Evolutionary conservation across 495 filamentous ascomycete species (phyloP).

Genomic region (Echria macrotheca): DNA sequence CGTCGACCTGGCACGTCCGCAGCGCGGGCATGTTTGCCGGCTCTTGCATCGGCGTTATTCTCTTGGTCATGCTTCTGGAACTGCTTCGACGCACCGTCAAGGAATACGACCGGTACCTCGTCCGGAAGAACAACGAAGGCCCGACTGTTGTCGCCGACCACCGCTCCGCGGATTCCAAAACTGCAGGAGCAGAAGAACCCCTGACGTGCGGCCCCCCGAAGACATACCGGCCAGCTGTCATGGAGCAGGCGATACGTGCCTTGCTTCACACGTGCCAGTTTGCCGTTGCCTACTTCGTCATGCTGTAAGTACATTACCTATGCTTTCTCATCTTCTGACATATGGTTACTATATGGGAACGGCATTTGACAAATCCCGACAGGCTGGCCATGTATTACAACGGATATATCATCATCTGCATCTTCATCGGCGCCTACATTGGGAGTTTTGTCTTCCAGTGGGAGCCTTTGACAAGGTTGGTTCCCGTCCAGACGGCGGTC

Average conservation of each 20-base stretch:
- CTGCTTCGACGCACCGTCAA: constrained; percentile 53
- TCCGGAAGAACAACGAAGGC: constrained; percentile 31
- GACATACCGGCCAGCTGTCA: constrained; percentile 42
- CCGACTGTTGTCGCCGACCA: background rate
- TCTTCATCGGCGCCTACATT: constrained; percentile 59
- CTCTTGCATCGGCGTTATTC: constrained; percentile 63
- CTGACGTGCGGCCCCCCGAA: background rate
- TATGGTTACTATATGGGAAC: too few species aligned
- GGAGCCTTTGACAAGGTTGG: constrained; percentile 29
- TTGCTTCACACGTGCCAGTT: constrained; percentile 62
- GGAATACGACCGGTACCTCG: constrained; percentile 57
- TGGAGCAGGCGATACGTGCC: constrained; percentile 59
- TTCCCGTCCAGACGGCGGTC: background rate
- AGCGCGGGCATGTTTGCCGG: constrained; percentile 59
- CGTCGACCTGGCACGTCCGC: constrained; percentile 58
- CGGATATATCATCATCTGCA: constrained; percentile 60
- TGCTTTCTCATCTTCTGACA: too few species aligned
- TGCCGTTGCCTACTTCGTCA: constrained; percentile 64
- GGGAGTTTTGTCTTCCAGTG: constrained; percentile 58
- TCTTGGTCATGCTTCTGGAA: constrained; percentile 59
- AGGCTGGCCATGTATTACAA: constrained; percentile 60
- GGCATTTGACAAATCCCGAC: background rate
- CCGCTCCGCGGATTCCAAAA: background rate
- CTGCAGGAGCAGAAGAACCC: background rate
- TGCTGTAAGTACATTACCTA: constrained; percentile 38